phyloP scores from a whole-genome alignment of 768 basidiomycete genomes.

The Daedaleopsis nitida region DNA sequence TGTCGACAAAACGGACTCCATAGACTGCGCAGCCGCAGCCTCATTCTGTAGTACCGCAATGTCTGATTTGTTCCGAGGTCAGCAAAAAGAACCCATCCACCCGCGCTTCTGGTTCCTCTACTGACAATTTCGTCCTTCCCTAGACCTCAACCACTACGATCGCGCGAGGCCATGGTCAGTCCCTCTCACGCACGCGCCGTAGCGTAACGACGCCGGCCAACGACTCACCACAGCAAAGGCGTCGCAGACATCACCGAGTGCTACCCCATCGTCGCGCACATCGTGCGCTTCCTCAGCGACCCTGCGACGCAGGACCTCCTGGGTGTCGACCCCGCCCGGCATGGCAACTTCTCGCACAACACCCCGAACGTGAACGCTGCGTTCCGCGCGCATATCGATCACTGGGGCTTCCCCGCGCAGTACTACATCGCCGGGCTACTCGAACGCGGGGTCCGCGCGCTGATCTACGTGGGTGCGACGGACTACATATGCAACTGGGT shows the following conservation, averaged over 20 bases:
- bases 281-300: conserved; percentile 62
- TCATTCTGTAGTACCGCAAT: conserved; percentile 40
- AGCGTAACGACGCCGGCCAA: neutral
- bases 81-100: neutral
- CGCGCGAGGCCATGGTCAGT: conserved; percentile 15
- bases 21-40: conserved; percentile 44
- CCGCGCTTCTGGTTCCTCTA: conserved; percentile 24
- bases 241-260: conserved; percentile 50
- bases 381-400: conserved; percentile 51
- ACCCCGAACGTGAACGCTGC: conserved; percentile 45
- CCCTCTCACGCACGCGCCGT: neutral
- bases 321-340: conserved; percentile 57
- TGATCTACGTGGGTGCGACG: conserved; percentile 57
- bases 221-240: conserved; percentile 36
- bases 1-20: conserved; percentile 44
- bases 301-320: conserved; percentile 54
- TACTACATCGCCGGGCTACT: conserved; percentile 54
- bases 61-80: conserved; percentile 31
- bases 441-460: conserved; percentile 52
- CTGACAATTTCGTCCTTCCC: too few species aligned
- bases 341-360: conserved; percentile 43
- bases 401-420: conserved; percentile 30
- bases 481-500: conserved; percentile 63
- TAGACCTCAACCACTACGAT: conserved; percentile 11
- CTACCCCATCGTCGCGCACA: conserved; percentile 57